Conservation (phyloP, 352 stramenopile species). For the Pythium brassicae region DNA sequence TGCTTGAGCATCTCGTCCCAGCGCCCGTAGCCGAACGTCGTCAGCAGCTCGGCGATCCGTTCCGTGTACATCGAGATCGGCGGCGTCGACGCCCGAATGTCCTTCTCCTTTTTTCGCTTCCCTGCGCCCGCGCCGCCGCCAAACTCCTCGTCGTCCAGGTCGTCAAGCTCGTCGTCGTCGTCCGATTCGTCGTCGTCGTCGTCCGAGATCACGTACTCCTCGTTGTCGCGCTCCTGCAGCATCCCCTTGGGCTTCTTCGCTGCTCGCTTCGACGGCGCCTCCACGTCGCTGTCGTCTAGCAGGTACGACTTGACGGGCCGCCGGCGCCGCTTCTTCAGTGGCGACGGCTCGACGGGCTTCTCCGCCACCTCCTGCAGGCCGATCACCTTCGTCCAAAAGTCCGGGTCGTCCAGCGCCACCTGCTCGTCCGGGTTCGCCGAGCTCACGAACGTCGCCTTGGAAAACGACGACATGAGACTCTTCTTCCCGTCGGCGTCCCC, state of each 20-base stretch:
- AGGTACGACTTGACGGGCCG: constrained; percentile 74
- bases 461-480: constrained; percentile 88
- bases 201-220: constrained; percentile 77
- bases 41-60: constrained; percentile 42
- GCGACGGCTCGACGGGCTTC: constrained; percentile 60
- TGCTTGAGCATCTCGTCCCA: constrained; percentile 66
- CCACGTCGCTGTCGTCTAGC: constrained; percentile 55
- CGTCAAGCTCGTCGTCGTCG: constrained; percentile 42
- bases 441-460: constrained; percentile 91
- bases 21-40: constrained; percentile 74
- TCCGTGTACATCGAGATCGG: constrained; percentile 40
- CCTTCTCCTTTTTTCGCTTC: constrained; percentile 28
- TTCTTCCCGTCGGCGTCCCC: constrained; percentile 50
- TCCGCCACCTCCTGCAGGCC: constrained; percentile 74
- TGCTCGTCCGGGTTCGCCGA: constrained; percentile 81
- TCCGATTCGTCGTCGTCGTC: constrained; percentile 56
- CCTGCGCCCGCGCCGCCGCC: constrained; percentile 14
- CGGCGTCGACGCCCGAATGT: constrained; percentile 18
- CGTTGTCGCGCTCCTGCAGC: constrained; percentile 34
- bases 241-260: constrained; percentile 21
- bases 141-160: constrained; percentile 47
- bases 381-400: constrained; percentile 94
- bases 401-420: constrained; percentile 90
- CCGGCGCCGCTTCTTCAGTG: constrained; percentile 66
- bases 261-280: constrained; percentile 17